phyloP scores from a whole-genome alignment of 2,329 filamentous ascomycete genomes.

The Chalara sp. region DNA sequence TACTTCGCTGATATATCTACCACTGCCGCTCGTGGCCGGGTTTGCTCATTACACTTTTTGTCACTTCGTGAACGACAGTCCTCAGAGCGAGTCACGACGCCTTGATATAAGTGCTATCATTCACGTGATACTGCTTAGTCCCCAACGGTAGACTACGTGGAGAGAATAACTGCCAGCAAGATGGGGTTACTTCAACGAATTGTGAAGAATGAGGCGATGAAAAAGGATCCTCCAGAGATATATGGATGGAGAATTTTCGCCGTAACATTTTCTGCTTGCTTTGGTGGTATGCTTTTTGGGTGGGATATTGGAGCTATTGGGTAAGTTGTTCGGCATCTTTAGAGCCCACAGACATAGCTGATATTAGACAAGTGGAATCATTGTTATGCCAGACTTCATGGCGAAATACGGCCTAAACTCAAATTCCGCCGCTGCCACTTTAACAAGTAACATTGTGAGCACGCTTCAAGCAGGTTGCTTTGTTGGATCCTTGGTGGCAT shows the following conservation, averaged over 20 bases:
- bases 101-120: too few relatives aligned
- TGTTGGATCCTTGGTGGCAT: constrained; percentile 49
- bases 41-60: too few relatives aligned
- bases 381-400: constrained; percentile 61
- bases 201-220: constrained; percentile 62
- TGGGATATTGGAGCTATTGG: constrained; percentile 72
- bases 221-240: constrained; percentile 29
- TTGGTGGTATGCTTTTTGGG: constrained; percentile 57
- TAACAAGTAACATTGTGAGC: constrained; percentile 58
- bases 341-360: too few relatives aligned
- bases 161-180: too few relatives aligned
- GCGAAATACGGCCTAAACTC: constrained; percentile 28
- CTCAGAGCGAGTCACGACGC: too few relatives aligned
- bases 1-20: too few relatives aligned
- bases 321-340: constrained; percentile 33
- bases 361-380: constrained; percentile 40
- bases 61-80: too few relatives aligned
- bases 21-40: too few relatives aligned
- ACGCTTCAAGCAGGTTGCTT: constrained; percentile 65
- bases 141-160: too few relatives aligned
- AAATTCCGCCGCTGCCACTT: constrained; percentile 33
- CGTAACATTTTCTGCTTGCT: constrained; percentile 51
- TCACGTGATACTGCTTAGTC: too few relatives aligned
- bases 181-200: constrained; percentile 23
- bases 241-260: constrained; percentile 16